phyloP scores from a whole-genome alignment of 164 flowering plant genomes.

The Echeveria elegans region DNA sequence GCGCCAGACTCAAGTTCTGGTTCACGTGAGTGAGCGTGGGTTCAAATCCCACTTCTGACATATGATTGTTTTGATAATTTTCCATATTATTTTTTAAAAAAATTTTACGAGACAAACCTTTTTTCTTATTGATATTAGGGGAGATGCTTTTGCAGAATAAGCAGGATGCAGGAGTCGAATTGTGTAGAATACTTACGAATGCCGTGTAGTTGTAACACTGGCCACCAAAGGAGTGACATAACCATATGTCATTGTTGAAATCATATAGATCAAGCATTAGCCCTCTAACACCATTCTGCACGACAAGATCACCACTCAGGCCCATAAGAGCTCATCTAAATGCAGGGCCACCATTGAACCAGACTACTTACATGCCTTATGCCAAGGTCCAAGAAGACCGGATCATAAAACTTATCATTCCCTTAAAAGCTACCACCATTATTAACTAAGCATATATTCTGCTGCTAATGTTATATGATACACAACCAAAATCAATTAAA shows the following conservation, averaged over 20 bases:
- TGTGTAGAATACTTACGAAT: not conserved
- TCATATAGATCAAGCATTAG: slow-evolving; percentile 1
- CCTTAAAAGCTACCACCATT: too few relatives aligned
- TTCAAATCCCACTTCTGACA: slow-evolving; percentile 72
- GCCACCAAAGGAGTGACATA: slow-evolving; percentile 6
- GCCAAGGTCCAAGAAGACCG: too few relatives aligned
- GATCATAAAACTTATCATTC: too few relatives aligned
- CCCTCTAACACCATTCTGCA: slow-evolving; percentile 3
- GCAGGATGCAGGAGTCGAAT: not conserved
- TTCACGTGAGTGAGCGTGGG: slow-evolving; percentile 62
- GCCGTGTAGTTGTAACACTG: slow-evolving; percentile 1
- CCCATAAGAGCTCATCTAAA: not conserved
- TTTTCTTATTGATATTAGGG: too few relatives aligned
- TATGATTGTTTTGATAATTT: too few relatives aligned
- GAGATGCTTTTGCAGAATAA: too few relatives aligned
- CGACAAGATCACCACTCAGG: not conserved
- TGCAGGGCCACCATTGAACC: too few relatives aligned
- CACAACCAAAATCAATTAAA: too few relatives aligned
- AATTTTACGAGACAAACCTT: too few relatives aligned
- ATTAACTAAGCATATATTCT: too few relatives aligned
- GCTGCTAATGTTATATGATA: not conserved
- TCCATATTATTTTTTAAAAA: too few relatives aligned
- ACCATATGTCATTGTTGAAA: slow-evolving; percentile 1
- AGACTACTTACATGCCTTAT: too few relatives aligned
- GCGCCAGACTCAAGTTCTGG: slow-evolving; percentile 98